Percentiles rank a stretch among this genome's conserved stretches.
phyloP scores from a whole-genome alignment of 179 eudicot species.

The Drosera spatulata region DNA sequence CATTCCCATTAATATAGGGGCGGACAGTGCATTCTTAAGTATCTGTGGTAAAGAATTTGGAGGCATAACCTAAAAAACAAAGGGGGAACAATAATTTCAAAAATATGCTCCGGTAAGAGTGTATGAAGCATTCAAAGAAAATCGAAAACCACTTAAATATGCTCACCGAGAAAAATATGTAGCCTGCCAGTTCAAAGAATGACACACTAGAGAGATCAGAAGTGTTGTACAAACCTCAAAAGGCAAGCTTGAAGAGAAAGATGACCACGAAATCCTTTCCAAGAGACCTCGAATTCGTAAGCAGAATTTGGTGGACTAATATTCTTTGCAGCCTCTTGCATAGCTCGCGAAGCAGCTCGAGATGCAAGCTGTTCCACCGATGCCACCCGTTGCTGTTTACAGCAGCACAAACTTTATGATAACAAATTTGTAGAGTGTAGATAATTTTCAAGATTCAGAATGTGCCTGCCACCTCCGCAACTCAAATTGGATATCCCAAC shows the following conservation, averaged over 20 bases:
- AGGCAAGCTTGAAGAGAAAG: conserved; percentile 54
- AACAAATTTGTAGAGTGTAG: too few relatives aligned
- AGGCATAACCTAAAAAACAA: conserved; percentile 46
- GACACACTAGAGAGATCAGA: background rate
- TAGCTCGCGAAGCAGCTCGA: conserved; percentile 77
- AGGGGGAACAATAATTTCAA: too few relatives aligned
- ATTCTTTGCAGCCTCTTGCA: conserved; percentile 70
- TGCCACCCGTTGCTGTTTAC: conserved; percentile 1
- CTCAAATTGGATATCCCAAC: too few relatives aligned
- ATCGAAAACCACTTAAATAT: too few relatives aligned
- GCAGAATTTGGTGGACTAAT: conserved; percentile 72
- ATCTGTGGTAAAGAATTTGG: conserved; percentile 69
- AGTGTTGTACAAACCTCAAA: conserved; percentile 35
- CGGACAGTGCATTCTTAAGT: conserved; percentile 77
- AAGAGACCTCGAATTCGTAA: conserved; percentile 79
- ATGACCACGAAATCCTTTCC: conserved; percentile 77
- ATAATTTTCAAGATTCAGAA: too few relatives aligned
- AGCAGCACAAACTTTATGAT: background rate
- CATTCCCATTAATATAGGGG: conserved; percentile 65
- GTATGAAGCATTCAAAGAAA: too few relatives aligned
- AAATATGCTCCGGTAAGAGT: too few relatives aligned
- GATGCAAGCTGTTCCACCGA: conserved; percentile 88
- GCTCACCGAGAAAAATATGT: too few relatives aligned
- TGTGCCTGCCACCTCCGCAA: too few relatives aligned
- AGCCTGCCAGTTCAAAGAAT: too few relatives aligned